A percentile compares a stretch with the other conserved stretches of the same genome.
Conservation (phyloP, 2,329 filamentous ascomycete genomes). For the Penicillium griseofulvum region DNA sequence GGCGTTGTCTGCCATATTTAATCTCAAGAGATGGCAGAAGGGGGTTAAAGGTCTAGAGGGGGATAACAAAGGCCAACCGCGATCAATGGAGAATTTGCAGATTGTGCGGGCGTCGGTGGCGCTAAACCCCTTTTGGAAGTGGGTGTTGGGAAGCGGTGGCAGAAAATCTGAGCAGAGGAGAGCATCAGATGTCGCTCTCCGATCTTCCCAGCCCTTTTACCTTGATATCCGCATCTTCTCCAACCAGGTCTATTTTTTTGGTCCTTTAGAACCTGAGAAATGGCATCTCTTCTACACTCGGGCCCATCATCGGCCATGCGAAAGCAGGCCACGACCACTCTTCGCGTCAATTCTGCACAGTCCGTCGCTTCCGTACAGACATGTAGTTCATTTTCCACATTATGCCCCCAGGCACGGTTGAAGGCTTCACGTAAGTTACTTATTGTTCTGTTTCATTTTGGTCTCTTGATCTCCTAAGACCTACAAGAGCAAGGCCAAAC, state of each 20-base stretch:
- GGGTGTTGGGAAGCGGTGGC: slow-evolving; percentile 21
- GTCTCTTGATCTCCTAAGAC: background rate
- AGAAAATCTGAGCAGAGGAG: slow-evolving; percentile 26
- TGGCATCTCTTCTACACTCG: slow-evolving; percentile 34
- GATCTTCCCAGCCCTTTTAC: slow-evolving; percentile 3
- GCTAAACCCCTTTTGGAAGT: slow-evolving; percentile 29
- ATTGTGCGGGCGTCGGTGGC: slow-evolving; percentile 27
- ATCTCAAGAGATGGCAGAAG: slow-evolving; percentile 18
- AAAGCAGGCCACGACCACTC: slow-evolving; percentile 33
- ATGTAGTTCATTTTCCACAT: slow-evolving; percentile 31
- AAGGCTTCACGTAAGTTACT: slow-evolving; percentile 31
- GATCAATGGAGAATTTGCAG: slow-evolving; percentile 27
- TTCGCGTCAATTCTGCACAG: slow-evolving; percentile 26
- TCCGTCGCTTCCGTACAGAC: slow-evolving; percentile 30
- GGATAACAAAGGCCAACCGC: slow-evolving; percentile 21
- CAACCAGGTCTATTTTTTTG: slow-evolving; percentile 7
- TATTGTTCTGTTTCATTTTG: background rate
- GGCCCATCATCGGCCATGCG: slow-evolving; percentile 35
- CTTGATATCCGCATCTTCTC: slow-evolving; percentile 1
- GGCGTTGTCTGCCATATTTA: slow-evolving; percentile 53
- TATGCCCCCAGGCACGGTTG: slow-evolving; percentile 29
- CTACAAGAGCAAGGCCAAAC: background rate
- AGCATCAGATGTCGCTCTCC: slow-evolving; percentile 11
- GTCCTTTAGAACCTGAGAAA: slow-evolving; percentile 17
- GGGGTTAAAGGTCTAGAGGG: slow-evolving; percentile 14